Percentiles rank a stretch among this genome's conserved stretches.
Conservation (phyloP, 2,329 filamentous ascomycete genomes). For the Ceratocystis harringtonii region DNA sequence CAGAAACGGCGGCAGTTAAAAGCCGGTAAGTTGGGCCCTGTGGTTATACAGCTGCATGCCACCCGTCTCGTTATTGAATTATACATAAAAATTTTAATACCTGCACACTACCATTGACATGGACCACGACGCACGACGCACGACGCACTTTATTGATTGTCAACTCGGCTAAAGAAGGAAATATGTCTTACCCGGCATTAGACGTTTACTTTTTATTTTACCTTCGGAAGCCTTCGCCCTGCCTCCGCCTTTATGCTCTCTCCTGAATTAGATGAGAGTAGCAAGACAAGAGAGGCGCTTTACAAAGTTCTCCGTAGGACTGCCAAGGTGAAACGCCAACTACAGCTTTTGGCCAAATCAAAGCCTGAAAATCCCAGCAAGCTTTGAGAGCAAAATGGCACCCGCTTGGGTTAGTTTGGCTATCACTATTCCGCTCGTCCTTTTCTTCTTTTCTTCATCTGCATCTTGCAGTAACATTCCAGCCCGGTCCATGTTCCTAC, state of each 20-base stretch:
- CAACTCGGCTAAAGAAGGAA: background rate
- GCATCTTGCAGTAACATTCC: background rate
- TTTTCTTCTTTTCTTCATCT: background rate
- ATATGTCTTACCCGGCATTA: background rate
- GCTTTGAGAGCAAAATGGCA: background rate
- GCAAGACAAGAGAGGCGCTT: background rate
- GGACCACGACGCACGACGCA: too few species aligned
- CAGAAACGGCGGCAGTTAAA: background rate
- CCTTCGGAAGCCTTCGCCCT: too few species aligned
- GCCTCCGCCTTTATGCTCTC: background rate
- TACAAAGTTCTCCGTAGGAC: background rate
- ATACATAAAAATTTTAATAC: too few species aligned
- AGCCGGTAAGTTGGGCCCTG: too few species aligned
- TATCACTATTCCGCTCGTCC: background rate
- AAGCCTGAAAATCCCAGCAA: background rate
- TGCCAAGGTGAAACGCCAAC: background rate
- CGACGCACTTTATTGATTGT: too few species aligned
- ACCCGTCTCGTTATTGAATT: too few species aligned
- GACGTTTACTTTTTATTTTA: too few species aligned
- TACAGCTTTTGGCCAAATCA: background rate
- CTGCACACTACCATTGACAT: too few species aligned
- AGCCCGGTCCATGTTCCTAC: background rate
- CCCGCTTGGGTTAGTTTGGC: background rate
- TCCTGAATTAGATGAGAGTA: background rate
- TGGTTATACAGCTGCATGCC: too few species aligned